Percentiles rank a stretch among this genome's conserved stretches.
Evolutionary conservation across 1,284 basidiomycete genomes (phyloP).

Genomic region (Moesziomyces sp.): DNA sequence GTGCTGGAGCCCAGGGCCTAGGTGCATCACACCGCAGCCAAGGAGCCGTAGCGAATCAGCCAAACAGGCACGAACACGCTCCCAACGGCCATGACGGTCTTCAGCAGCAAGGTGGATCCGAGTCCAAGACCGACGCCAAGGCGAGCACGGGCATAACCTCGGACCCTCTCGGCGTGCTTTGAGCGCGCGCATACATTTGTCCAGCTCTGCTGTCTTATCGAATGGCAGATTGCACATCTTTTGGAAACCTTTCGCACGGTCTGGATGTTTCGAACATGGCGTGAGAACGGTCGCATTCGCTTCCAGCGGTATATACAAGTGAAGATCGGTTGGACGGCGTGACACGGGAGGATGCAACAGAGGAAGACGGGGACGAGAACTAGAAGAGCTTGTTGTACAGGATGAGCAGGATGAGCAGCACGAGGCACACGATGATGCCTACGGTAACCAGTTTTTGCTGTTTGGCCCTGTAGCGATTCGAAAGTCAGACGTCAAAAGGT

Average conservation of each 20-base stretch:
- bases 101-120: not conserved
- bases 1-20: not conserved
- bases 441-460: conserved; percentile 65
- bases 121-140: conserved; percentile 3
- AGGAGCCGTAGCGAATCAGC: conserved; percentile 8
- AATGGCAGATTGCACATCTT: not conserved
- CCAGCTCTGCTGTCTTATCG: not conserved
- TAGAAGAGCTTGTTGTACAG: conserved; percentile 64
- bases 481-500: not conserved
- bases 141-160: conserved; percentile 13
- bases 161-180: conserved; percentile 37
- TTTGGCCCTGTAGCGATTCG: conserved; percentile 54
- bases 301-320: conserved; percentile 1
- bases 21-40: conserved; percentile 4
- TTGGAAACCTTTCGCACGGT: too few relatives aligned
- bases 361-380: not conserved
- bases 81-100: not conserved
- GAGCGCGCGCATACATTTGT: not conserved
- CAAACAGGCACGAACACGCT: conserved; percentile 11
- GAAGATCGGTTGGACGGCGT: not conserved
- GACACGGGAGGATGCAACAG: not conserved
- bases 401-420: conserved; percentile 66
- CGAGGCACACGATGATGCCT: conserved; percentile 63
- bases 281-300: not conserved
- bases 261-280: too few relatives aligned